Evolutionary conservation across 768 basidiomycete species (phyloP).

Genomic region (Amanita pseudoporphyria): DNA sequence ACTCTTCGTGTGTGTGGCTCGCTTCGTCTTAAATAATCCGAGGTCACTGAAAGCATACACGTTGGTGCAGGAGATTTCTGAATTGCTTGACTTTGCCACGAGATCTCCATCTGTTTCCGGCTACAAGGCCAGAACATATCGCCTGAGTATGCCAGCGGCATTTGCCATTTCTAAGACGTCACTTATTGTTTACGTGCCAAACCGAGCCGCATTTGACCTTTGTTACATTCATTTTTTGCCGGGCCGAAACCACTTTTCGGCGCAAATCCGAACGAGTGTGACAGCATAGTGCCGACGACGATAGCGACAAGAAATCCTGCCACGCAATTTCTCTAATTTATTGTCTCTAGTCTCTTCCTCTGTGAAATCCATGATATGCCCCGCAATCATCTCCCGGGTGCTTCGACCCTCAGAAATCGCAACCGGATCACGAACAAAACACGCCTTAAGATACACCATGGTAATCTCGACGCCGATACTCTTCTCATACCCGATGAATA

Average conservation of each 20-base stretch:
- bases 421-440: slow-evolving; percentile 92
- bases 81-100: neutral
- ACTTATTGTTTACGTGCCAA: slow-evolving; percentile 30
- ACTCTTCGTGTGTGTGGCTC: neutral
- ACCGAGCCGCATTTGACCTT: slow-evolving; percentile 24
- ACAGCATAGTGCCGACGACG: slow-evolving; percentile 41
- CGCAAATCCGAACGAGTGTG: slow-evolving; percentile 48
- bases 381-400: slow-evolving; percentile 68
- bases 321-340: slow-evolving; percentile 21
- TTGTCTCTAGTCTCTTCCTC: slow-evolving; percentile 23
- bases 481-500: slow-evolving; percentile 80
- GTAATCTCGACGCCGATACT: slow-evolving; percentile 72
- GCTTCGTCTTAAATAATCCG: slow-evolving; percentile 4
- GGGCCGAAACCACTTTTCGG: slow-evolving; percentile 55
- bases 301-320: slow-evolving; percentile 33
- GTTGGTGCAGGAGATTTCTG: neutral
- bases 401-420: slow-evolving; percentile 75
- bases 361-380: slow-evolving; percentile 75
- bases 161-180: slow-evolving; percentile 9
- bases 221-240: slow-evolving; percentile 30
- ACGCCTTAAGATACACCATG: slow-evolving; percentile 75
- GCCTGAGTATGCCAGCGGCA: slow-evolving; percentile 7
- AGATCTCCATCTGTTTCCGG: neutral
- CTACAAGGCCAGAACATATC: neutral
- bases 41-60: neutral